Evolutionary conservation across 2,329 filamentous ascomycete genomes (phyloP).

Genomic region (Hymenotorrendiella dingleyae): DNA sequence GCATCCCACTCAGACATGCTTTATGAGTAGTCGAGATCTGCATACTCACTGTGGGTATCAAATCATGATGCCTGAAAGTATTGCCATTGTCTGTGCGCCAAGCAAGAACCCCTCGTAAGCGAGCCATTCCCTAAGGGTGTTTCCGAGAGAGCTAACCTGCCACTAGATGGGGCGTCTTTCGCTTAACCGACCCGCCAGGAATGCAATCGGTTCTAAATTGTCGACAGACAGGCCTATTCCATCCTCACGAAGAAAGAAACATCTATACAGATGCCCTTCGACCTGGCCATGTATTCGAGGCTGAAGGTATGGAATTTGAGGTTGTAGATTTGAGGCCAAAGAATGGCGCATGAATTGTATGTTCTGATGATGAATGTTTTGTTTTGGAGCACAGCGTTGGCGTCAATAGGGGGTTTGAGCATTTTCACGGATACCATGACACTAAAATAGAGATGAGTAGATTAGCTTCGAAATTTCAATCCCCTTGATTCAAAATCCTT

Average conservation of each 20-base stretch:
- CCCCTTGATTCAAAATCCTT: background rate
- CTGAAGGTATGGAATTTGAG: constrained; percentile 53
- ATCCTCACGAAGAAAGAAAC: constrained; percentile 51
- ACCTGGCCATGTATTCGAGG: constrained; percentile 53
- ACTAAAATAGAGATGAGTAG: background rate
- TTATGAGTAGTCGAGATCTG: constrained; percentile 90
- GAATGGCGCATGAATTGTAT: background rate
- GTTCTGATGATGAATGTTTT: constrained; percentile 1
- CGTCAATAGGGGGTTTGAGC: constrained; percentile 1
- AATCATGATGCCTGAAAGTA: constrained; percentile 91
- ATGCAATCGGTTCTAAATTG: constrained; percentile 80
- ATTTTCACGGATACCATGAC: background rate
- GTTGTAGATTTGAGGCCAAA: constrained; percentile 55
- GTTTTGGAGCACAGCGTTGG: constrained; percentile 14
- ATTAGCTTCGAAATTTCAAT: background rate
- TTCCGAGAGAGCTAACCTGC: constrained; percentile 1
- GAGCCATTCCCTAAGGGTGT: background rate
- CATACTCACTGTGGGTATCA: constrained; percentile 95
- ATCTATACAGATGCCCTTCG: constrained; percentile 38
- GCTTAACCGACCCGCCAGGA: constrained; percentile 87
- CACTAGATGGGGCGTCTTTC: constrained; percentile 78
- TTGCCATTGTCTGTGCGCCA: constrained; percentile 94
- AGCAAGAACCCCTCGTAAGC: constrained; percentile 69
- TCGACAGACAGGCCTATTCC: constrained; percentile 73
- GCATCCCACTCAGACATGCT: constrained; percentile 92